Conservation (phyloP, 345 rosid genomes). For the Bruguiera gymnorhiza region DNA sequence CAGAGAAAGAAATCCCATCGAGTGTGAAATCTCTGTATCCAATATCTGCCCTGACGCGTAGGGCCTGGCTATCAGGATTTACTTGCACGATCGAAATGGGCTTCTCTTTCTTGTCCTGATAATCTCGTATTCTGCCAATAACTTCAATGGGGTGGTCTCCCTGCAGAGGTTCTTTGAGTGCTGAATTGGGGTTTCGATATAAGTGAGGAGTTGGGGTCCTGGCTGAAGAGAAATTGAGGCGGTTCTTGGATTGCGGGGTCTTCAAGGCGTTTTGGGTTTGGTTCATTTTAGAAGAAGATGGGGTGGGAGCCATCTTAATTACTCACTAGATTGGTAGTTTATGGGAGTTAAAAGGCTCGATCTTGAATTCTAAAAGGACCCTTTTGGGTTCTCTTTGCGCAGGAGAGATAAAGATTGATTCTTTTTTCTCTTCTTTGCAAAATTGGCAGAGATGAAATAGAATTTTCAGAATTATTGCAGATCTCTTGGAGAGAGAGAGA, state of each 20-base stretch:
- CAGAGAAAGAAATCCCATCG: conserved; percentile 83
- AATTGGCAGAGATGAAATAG: too few relatives aligned
- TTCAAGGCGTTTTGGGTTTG: conserved; percentile 29
- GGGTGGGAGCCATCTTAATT: conserved; percentile 72
- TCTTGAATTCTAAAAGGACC: background rate
- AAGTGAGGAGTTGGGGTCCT: conserved; percentile 36
- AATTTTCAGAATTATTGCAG: too few relatives aligned
- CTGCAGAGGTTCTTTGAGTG: conserved; percentile 41
- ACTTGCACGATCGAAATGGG: conserved; percentile 49
- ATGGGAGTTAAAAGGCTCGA: background rate
- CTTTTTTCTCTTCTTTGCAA: background rate
- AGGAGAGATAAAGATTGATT: background rate
- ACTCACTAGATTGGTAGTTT: conserved; percentile 1
- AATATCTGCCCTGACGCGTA: conserved; percentile 74
- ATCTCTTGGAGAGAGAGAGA: background rate
- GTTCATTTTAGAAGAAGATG: conserved; percentile 47
- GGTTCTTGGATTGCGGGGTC: conserved; percentile 79
- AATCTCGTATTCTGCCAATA: conserved; percentile 67
- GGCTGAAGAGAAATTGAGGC: conserved; percentile 52
- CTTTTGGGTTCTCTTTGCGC: background rate
- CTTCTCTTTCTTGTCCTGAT: conserved; percentile 62
- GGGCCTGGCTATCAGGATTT: conserved; percentile 53
- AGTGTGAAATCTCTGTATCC: conserved; percentile 89
- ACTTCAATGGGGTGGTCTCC: conserved; percentile 92
- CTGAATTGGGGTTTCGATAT: conserved; percentile 42